Base-by-base conservation (phyloP, 129 eudicot species). In the Oenanthe sinensis region DNA sequence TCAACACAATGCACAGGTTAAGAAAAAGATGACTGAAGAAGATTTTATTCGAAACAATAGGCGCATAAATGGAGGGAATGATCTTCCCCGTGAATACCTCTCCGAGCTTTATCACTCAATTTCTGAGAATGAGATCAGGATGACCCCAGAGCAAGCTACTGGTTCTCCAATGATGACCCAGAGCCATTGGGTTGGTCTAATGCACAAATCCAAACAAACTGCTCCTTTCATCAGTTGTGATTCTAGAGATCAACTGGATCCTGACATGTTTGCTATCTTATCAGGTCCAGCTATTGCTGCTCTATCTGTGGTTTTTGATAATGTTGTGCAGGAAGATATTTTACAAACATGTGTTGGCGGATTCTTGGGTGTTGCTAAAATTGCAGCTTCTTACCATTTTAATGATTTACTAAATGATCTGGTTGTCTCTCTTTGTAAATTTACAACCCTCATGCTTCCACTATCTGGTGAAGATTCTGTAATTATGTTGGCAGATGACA, bases 231-330 rank as follows among this genome's bases (percentile, higher is more conserved):
- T 90, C 43, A 75, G 90, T 33, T 78, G 90, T 16, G 96, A 88
- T 79, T 87, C 90, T 37, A 84, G 90, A 58, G 86, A 90, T 48
- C 86, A 90, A 80, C 90, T 90, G 77, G 97, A 92, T 76, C 96
- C 89, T 47, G 97, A 92, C 79, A 92, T 92, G 97, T 90, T 92
- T 86, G 91, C 97, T 43, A 87, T 87, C 44, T 88, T 90, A 96
- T 87, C 96, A 16, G 97, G 97, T 58, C 97, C 97, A 30, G 87
- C 97, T 47, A 92, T 90, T 75, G 96, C 97, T 81, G 97, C 97
- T 20, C 85, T 92, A 55, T 92, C 96, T 46, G 97, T 92, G 71
- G 96, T 92, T 58, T 92, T 92, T 80, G 97, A 92, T 55, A 91
- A 90, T 80, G 91, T 96, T 44, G 97, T 90, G 79, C 80, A 85